Evolutionary conservation across 2,329 filamentous ascomycete species (phyloP), one percentile per base, ranked within the genome.

Genomic region (Sporothrix schenckii): DNA sequence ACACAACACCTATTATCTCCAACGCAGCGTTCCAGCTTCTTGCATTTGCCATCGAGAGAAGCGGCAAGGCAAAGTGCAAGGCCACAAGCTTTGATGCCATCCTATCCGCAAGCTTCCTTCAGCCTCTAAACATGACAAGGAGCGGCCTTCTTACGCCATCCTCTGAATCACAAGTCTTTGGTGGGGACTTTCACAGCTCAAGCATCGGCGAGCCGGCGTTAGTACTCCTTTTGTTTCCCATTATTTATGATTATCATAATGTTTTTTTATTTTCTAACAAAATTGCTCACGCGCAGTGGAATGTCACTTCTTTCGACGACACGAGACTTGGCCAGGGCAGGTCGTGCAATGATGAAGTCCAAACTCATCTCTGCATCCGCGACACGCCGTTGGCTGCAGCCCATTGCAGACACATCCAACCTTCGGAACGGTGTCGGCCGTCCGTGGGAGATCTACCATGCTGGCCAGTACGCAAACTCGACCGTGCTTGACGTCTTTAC

Each of bases 341-440:
- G 54, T 16, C 54, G 54, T 39, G 54, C 54, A n/a, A 58, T 58
- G 54, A 6, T 58, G 2, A 41, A 9, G 4, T 58, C 54, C 6
- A 30, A 58, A 30, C 27, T 58, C 6, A n/a, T 58, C 30, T n/a
- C 54, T 16, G 19, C 54, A 10, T 41, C 54, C 2, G 14, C 16
- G 16, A 58, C 54, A 14, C 54, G 54, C 54, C 54, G 30, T 3
- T 58, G 54, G 54, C 54, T 58, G 27, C 54, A 58, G 27, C 54
- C 54, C 19, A n/a, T 58, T 58, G 54, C 54, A 10, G 54, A 58
- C 54, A 58, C 54, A 39, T 58, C 54, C 3, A 58, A 58, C 16
- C 54, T 58, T 39, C 54, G 54, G 2, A 58, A 58, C 14, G 54
- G 54, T 9, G 54, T 58, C 16, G 54, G 54, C 5, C 54, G 54